Evolutionary conservation across 305 asterid species (phyloP), one percentile per base, ranked within the genome.

Genomic region (Petunia hybrid): DNA sequence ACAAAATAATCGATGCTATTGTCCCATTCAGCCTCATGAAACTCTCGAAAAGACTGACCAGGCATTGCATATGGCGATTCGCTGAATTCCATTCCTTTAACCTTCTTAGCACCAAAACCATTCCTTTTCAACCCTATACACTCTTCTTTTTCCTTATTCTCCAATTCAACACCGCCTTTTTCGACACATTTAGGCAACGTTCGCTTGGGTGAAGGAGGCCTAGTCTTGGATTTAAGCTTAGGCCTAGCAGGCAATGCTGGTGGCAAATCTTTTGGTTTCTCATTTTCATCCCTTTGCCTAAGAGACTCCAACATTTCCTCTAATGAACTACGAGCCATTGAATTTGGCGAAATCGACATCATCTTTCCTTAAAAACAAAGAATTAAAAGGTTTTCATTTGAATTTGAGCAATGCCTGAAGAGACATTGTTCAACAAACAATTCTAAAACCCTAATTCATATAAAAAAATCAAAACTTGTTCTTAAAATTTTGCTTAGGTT

Each of bases 281-380:
- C 94, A 77, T 62, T 64, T 84, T 90, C 97, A 16, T 91, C 95
- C 57, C 86, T 88, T 46, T 81, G 89, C 89, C 85, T 90, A 83
- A 96, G 94, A 55, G 95, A 86, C 39, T 94, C 99, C 91, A 96
- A 87, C 99, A 94, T 96, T 76, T 87, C 98, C 91, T 96, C 99
- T 76, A 96, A 86, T 61, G 99, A 94, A 89, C 99, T 96, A 81
- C 97, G 90, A 77, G 86, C 87, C 5, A 88, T 45, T 8, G 89
- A 87, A 88, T 82, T 88, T 0, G 94, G 92, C 82, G 97, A 89
- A 57, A 87, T 83, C 7, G 94, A 86, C 83, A 92, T 76, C 97
- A 94, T 90, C 42, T 82, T 74, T 61, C 40, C 62, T 38, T 22
- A 57, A 77, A 79, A 57, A 35, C 6, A 57, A n/a, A 4, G 0